A percentile compares a stretch with the other conserved stretches of the same genome.
These are phyloP conservation scores for Obba rivulosa DNA, from an alignment of 768 basidiomycete species.

Conservation along the genomic window DNA sequence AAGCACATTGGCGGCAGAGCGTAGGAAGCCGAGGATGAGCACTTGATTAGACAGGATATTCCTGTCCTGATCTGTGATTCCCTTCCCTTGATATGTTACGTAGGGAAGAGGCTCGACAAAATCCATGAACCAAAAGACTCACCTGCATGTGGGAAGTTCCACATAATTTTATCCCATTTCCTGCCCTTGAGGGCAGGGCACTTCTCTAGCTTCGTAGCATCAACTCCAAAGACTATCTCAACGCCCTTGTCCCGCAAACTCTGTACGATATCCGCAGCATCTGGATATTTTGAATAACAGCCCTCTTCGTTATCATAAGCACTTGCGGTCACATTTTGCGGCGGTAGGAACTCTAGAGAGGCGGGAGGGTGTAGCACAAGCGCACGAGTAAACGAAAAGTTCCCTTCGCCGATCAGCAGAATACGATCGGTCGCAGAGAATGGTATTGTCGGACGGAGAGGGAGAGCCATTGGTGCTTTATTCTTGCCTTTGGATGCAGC, in stretches of 20 bases:
- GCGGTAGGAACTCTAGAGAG: slow-evolving; percentile 46
- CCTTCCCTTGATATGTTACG: slow-evolving; percentile 50
- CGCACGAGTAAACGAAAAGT: slow-evolving; percentile 87
- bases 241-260: slow-evolving; percentile 54
- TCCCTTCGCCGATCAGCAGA: slow-evolving; percentile 86
- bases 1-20: slow-evolving; percentile 62
- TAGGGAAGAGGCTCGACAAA: slow-evolving; percentile 3
- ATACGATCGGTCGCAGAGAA: slow-evolving; percentile 63
- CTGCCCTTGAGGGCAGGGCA: slow-evolving; percentile 49
- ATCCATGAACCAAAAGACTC: slow-evolving; percentile 17
- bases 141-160: slow-evolving; percentile 98
- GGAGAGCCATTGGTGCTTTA: slow-evolving; percentile 21
- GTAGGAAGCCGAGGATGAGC: slow-evolving; percentile 76
- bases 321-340: slow-evolving; percentile 75
- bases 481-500: slow-evolving; percentile 34
- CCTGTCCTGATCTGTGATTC: slow-evolving; percentile 89
- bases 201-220: slow-evolving; percentile 75
- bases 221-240: slow-evolving; percentile 72
- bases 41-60: slow-evolving; percentile 89
- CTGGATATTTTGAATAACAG: slow-evolving; percentile 81
- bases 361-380: slow-evolving; percentile 47
- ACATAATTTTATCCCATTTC: slow-evolving; percentile 76
- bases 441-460: slow-evolving; percentile 49
- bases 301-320: slow-evolving; percentile 75
- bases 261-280: slow-evolving; percentile 54